Conservation (phyloP, 805 yeast species). For the Zygosaccharomyces bailii region DNA sequence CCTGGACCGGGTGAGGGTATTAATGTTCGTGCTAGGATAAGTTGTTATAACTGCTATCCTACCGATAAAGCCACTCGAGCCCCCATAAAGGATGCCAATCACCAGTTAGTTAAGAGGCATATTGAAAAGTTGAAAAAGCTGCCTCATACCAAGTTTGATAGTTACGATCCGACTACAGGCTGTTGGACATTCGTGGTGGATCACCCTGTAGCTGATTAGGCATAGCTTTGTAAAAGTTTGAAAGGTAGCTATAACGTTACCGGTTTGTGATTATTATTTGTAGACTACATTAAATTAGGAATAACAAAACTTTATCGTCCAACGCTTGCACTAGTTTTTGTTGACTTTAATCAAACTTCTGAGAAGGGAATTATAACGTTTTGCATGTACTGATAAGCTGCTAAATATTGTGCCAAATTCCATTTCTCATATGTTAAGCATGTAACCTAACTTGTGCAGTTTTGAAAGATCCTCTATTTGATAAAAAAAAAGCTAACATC, state of each 20-base stretch:
- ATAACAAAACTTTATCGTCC: background rate
- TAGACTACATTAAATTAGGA: slow-evolving; percentile 1
- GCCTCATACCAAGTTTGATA: slow-evolving; percentile 55
- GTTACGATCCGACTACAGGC: slow-evolving; percentile 75
- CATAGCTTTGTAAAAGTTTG: background rate
- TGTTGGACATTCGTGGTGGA: slow-evolving; percentile 58
- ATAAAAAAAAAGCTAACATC: no score
- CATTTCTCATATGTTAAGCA: no score
- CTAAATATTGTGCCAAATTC: no score
- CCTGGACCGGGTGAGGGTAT: slow-evolving; percentile 79
- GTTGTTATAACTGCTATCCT: slow-evolving; percentile 80
- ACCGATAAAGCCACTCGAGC: slow-evolving; percentile 64
- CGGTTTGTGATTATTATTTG: slow-evolving; percentile 3
- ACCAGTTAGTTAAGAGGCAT: slow-evolving; percentile 66
- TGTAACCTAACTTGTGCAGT: no score
- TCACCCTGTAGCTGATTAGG: slow-evolving; percentile 16
- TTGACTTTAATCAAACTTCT: background rate
- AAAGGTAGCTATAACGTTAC: background rate
- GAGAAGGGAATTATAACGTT: no score
- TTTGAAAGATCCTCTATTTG: no score
- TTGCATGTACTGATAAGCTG: no score
- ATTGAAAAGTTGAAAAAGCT: slow-evolving; percentile 60
- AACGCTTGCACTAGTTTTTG: no score
- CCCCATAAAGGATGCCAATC: slow-evolving; percentile 74
- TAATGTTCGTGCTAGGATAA: slow-evolving; percentile 68